Evolutionary conservation across 129 eudicot genomes (phyloP), one percentile per base, ranked within the genome.

Genomic region (Saussurea involucrata): DNA sequence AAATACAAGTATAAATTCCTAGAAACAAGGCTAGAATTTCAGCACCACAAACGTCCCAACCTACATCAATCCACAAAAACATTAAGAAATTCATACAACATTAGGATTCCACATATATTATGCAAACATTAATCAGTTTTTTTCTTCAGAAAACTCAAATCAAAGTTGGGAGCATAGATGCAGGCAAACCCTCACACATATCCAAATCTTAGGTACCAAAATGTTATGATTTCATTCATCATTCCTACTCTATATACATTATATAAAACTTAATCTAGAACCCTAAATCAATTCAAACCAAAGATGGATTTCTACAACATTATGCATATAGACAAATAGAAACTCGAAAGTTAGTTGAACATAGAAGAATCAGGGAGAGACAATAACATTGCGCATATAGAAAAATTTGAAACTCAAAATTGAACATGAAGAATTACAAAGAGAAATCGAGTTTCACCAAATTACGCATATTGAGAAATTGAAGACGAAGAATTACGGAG

Each of bases 201-300:
- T 63, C 73, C 71, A 42, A 65, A 42, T 44, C 65, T 66, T 29
- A 65, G 61, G 71, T 61, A 24, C 68, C 77, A 33, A 33, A n/a
- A 78, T 18, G 22, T 70, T 24, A 60, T 1, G 24, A 68, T 24
- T 36, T 2, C 20, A 24, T 32, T 37, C 49, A 61, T 8, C 18
- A 42, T 13, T 40, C 40, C 6, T 34, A 72, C 31, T 31, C 29
- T 74, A 20, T 27, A 63, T 3, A 55, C 9, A 33, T 8, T 65
- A 65, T 25, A 22, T 24, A 8, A 53, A 57, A 70, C n/a, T 1
- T 33, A 40, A n/a, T 36, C 63, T 24, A 20, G 11, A 71, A 40
- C 53, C 13, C 36, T 33, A 22, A 32, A 4, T 20, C 13, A 60
- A 10, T 73, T 64, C 63, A 57, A 53, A 5, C 68, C 8, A 76